A percentile compares a stretch with the other conserved stretches of the same genome.
These are phyloP conservation scores for Penicillium verhagenii DNA, from an alignment of 495 filamentous ascomycete species.

Conservation along the genomic window DNA sequence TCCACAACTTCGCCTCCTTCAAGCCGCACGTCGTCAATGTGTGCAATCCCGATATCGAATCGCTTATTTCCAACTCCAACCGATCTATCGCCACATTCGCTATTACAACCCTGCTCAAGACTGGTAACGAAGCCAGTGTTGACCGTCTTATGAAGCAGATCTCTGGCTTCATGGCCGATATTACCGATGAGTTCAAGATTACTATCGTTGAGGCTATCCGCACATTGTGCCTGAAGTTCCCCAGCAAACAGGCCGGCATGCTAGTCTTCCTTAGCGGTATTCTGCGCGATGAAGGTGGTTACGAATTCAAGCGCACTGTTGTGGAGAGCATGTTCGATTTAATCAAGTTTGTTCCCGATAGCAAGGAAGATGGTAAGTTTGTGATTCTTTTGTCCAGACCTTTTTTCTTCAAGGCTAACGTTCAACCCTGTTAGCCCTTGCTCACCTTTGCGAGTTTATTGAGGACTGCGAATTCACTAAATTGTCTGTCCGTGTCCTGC, in stretches of 20 bases:
- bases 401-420: slow-evolving; percentile 1
- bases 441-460: slow-evolving; percentile 97
- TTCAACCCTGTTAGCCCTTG: slow-evolving; percentile 60
- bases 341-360: slow-evolving; percentile 98
- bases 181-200: slow-evolving; percentile 99
- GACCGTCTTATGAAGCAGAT: slow-evolving; percentile 99
- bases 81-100: slow-evolving; percentile 97
- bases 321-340: slow-evolving; percentile 99
- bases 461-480: slow-evolving; percentile 99
- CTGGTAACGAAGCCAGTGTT: slow-evolving; percentile 94
- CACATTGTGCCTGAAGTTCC: slow-evolving; percentile 95
- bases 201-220: slow-evolving; percentile 98
- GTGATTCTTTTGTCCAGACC: not conserved
- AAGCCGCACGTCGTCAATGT: slow-evolving; percentile 88
- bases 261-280: slow-evolving; percentile 94
- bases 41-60: slow-evolving; percentile 96
- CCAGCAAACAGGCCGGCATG: slow-evolving; percentile 97
- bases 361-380: slow-evolving; percentile 79
- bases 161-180: slow-evolving; percentile 94
- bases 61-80: slow-evolving; percentile 92
- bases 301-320: slow-evolving; percentile 96
- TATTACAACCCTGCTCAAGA: slow-evolving; percentile 96
- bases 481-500: slow-evolving; percentile 89
- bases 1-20: slow-evolving; percentile 93
- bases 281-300: slow-evolving; percentile 92